Percentiles rank a stretch among this genome's conserved stretches.
phyloP scores from a whole-genome alignment of 1,284 basidiomycete species.

The Cutaneotrichosporon spelunceum region DNA sequence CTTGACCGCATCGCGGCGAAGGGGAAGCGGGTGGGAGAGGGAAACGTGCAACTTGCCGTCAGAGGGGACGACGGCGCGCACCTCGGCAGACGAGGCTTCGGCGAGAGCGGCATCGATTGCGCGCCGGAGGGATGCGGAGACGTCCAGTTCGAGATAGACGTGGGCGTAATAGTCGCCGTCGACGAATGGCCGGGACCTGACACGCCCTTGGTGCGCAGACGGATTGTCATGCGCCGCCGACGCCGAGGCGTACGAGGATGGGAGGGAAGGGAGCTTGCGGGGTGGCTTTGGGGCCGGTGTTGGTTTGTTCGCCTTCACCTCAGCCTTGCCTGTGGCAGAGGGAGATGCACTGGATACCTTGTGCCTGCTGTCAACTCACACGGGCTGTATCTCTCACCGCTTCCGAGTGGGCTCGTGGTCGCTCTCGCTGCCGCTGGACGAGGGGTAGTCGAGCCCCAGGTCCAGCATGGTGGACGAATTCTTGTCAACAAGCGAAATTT shows the following conservation, averaged over 20 bases:
- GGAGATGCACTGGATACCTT: background rate
- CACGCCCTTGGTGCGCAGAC: constrained; percentile 43
- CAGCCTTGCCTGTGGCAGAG: too few relatives aligned
- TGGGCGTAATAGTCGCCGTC: constrained; percentile 50
- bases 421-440: background rate
- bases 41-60: constrained; percentile 42
- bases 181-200: constrained; percentile 45
- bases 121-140: constrained; percentile 20
- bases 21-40: constrained; percentile 46
- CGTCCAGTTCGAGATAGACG: constrained; percentile 41
- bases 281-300: background rate
- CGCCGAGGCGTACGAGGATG: background rate
- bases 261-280: constrained; percentile 15
- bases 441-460: constrained; percentile 6
- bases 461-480: constrained; percentile 1
- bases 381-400: background rate
- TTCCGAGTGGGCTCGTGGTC: constrained; percentile 1
- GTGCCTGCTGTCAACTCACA: constrained; percentile 1
- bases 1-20: constrained; percentile 27
- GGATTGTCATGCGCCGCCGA: constrained; percentile 34
- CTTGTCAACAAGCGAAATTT: constrained; percentile 10
- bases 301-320: too few relatives aligned
- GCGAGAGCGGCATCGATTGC: constrained; percentile 18
- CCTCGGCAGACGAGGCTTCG: constrained; percentile 8
- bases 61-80: constrained; percentile 26